phyloP scores from a whole-genome alignment of 108 stramenopile species.

The Aurantiochytrium sp. region DNA sequence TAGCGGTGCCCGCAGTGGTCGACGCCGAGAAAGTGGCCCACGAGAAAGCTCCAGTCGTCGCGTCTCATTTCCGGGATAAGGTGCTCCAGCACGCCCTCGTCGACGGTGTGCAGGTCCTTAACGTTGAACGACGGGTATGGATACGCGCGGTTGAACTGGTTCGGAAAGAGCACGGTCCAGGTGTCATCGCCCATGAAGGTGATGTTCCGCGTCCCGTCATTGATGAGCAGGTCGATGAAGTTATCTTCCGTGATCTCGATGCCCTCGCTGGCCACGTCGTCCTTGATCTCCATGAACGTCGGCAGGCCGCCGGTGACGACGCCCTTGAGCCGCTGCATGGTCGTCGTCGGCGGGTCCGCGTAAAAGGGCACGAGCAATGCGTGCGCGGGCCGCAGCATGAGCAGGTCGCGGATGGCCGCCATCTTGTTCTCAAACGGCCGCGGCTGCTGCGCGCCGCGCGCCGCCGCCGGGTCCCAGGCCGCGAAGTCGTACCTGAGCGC shows the following conservation, averaged over 20 bases:
- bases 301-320: constrained; percentile 91
- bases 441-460: neutral
- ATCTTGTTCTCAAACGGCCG: constrained; percentile 43
- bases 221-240: constrained; percentile 38
- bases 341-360: constrained; percentile 97
- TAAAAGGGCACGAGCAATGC: constrained; percentile 74
- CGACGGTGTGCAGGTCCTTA: constrained; percentile 91
- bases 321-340: constrained; percentile 94
- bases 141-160: constrained; percentile 70
- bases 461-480: neutral
- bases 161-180: constrained; percentile 86
- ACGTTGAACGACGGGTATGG: constrained; percentile 95
- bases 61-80: constrained; percentile 5
- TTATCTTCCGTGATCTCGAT: constrained; percentile 54
- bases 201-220: constrained; percentile 40
- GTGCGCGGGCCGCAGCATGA: neutral
- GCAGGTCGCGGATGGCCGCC: constrained; percentile 45
- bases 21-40: constrained; percentile 87
- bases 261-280: constrained; percentile 51
- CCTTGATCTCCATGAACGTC: constrained; percentile 77
- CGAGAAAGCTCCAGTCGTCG: constrained; percentile 60
- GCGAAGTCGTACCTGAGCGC: constrained; percentile 93
- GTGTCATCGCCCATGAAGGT: constrained; percentile 96
- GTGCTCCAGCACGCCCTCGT: constrained; percentile 67
- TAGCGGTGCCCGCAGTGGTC: constrained; percentile 96